These are phyloP conservation scores for Globisporangium okanoganense DNA, from an alignment of 352 stramenopile genomes.

Conservation along the genomic window DNA sequence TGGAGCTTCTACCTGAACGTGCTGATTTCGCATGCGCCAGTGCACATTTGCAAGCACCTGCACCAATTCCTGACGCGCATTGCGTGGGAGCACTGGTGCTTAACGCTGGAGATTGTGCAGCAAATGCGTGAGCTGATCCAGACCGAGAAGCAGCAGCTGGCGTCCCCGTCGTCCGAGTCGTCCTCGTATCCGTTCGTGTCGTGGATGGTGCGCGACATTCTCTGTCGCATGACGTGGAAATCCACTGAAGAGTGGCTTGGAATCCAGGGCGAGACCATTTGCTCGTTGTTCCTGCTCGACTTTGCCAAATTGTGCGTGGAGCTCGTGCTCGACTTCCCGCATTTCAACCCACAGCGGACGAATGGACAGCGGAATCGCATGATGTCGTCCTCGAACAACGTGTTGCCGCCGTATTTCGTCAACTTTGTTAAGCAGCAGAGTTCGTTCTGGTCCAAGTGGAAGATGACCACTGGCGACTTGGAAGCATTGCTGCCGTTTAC, in stretches of 20 bases:
- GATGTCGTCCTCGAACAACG: conserved; percentile 50
- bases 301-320: conserved; percentile 77
- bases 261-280: conserved; percentile 46
- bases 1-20: conserved; percentile 76
- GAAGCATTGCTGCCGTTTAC: conserved; percentile 54
- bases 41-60: conserved; percentile 78
- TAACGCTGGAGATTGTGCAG: conserved; percentile 79
- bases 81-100: conserved; percentile 79
- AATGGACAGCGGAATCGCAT: conserved; percentile 27
- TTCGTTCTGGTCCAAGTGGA: conserved; percentile 70
- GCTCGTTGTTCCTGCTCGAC: conserved; percentile 66
- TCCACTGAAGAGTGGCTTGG: conserved; percentile 65
- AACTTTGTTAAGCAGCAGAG: conserved; percentile 85
- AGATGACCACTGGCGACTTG: conserved; percentile 52
- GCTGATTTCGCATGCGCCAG: conserved; percentile 69
- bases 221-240: conserved; percentile 81
- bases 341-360: conserved; percentile 47
- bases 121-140: conserved; percentile 78
- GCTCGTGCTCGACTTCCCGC: conserved; percentile 68
- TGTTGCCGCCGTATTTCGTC: conserved; percentile 78
- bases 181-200: conserved; percentile 82
- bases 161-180: conserved; percentile 21
- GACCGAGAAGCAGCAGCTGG: conserved; percentile 56
- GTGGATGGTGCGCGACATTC: conserved; percentile 77
- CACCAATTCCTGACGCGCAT: conserved; percentile 79